Base-by-base conservation (phyloP, 305 asterid species). In the Ajuga reptans region DNA sequence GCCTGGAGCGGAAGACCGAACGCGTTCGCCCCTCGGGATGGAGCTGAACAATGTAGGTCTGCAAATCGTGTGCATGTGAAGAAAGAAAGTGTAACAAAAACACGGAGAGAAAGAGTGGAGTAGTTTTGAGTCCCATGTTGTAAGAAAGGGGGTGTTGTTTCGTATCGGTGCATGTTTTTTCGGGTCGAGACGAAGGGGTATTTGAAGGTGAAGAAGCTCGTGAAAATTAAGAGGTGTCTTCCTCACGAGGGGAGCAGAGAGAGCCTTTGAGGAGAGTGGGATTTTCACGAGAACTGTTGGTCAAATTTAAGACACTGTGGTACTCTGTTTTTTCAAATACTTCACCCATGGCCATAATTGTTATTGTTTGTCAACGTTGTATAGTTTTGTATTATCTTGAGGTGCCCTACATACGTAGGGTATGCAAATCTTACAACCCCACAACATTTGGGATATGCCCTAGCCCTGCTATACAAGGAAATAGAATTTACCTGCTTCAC, bases 11-110 rank as follows among this genome's bases (percentile, higher is more conserved):
- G 37, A 82, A 88, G 9, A 47, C 31, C 2, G 85, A 69, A 41
- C 75, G 86, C 0, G 86, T 73, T 0, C 59, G 46, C 10, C 77
- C 87, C 3, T 83, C 75, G 1, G 96, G 95, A 64, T 86, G 95
- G 72, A 92, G 91, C 77, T 92, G 97, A 64, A 92, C 85, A 24
- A 92, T 86, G 81, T 86, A 92, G 72, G 96, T 84, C 64, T 82
- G 90, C 15, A 86, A 52, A 64, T 49, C 12, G 7, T 84, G 82
- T 66, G 91, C 87, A 72, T 47, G 72, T 1, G 82, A 47, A 9
- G 49, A 69, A 59, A 82, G 51, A 21, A 69, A 29, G 81, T 5
- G 53, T 1, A 83, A 49, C n/a, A 74, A 73, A 47, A 81, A 29
- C 61, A 67, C 60, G 69, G 74, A 69, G 77, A 74, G 31, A 5